These are phyloP conservation scores for Phellopilus nigrolimitatus DNA, from an alignment of 1,284 basidiomycete species.

Conservation along the genomic window DNA sequence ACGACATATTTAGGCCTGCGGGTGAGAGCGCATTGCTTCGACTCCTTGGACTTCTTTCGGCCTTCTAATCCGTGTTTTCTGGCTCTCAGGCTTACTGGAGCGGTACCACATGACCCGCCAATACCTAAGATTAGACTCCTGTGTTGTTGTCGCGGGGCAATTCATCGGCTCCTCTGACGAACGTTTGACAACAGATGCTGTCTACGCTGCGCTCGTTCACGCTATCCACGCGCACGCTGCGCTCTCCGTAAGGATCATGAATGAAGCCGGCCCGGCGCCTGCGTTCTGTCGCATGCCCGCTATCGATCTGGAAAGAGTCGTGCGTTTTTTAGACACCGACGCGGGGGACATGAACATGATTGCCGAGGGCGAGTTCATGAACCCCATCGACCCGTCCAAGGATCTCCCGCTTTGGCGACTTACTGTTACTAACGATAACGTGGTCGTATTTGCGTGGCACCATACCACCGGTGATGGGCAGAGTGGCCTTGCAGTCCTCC, in stretches of 20 bases:
- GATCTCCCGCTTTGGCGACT: slow-evolving; percentile 37
- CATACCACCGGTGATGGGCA: slow-evolving; percentile 39
- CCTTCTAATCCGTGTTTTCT: too few relatives aligned
- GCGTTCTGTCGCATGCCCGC: slow-evolving; percentile 28
- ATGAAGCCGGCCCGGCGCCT: slow-evolving; percentile 14
- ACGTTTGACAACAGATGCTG: slow-evolving; percentile 19
- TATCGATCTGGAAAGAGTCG: slow-evolving; percentile 31
- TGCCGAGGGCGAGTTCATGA: slow-evolving; percentile 27
- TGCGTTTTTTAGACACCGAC: slow-evolving; percentile 28
- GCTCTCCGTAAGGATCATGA: slow-evolving; percentile 27
- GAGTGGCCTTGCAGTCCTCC: slow-evolving; percentile 37
- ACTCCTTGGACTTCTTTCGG: too few relatives aligned
- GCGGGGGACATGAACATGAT: slow-evolving; percentile 4
- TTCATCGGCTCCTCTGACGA: slow-evolving; percentile 21
- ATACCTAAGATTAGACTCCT: slow-evolving; percentile 31
- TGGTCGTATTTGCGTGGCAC: slow-evolving; percentile 35
- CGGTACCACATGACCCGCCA: slow-evolving; percentile 32
- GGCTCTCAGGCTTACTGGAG: slow-evolving; percentile 34
- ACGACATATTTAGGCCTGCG: too few relatives aligned
- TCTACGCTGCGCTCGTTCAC: slow-evolving; percentile 32
- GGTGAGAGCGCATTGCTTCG: too few relatives aligned
- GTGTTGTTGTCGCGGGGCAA: slow-evolving; percentile 32
- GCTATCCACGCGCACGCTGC: slow-evolving; percentile 29
- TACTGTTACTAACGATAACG: slow-evolving; percentile 30
- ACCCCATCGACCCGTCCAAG: slow-evolving; percentile 26